A percentile compares a stretch with the other conserved stretches of the same genome.
These are phyloP conservation scores for Withania somnifera DNA, from an alignment of 305 asterid genomes.

Conservation along the genomic window DNA sequence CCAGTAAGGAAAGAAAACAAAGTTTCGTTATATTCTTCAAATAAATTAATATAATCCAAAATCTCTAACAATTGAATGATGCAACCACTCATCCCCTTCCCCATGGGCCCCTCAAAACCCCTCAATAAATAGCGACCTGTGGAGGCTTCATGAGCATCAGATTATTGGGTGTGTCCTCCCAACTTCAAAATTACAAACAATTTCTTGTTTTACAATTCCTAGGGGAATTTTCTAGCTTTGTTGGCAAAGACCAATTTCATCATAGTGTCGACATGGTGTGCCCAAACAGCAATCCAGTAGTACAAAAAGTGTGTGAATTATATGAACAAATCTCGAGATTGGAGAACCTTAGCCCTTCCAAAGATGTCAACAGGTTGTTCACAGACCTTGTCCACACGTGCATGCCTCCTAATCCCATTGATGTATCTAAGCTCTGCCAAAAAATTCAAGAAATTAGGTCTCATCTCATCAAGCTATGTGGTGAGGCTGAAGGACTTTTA, in stretches of 20 bases:
- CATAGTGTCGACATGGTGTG: constrained; percentile 57
- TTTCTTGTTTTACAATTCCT: background rate
- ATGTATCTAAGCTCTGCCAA: constrained; percentile 50
- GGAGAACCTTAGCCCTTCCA: constrained; percentile 55
- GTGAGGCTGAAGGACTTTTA: constrained; percentile 57
- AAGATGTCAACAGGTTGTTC: constrained; percentile 54
- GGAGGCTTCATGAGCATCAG: constrained; percentile 1
- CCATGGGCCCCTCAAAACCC: constrained; percentile 11
- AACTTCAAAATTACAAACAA: background rate
- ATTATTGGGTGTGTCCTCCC: background rate
- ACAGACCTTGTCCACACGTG: constrained; percentile 61
- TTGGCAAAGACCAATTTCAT: background rate
- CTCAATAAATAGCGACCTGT: constrained; percentile 26
- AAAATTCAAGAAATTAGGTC: constrained; percentile 38
- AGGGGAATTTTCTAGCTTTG: background rate
- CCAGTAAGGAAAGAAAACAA: background rate
- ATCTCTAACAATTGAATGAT: background rate
- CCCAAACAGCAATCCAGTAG: constrained; percentile 50
- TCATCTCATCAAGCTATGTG: constrained; percentile 53
- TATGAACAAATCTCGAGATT: constrained; percentile 44
- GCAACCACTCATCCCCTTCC: background rate
- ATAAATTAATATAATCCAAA: background rate
- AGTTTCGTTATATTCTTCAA: background rate
- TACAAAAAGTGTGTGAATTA: constrained; percentile 39
- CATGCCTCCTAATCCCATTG: constrained; percentile 66